phyloP scores from a whole-genome alignment of 1,284 basidiomycete species.

The Tilletiopsis washingtonensis region DNA sequence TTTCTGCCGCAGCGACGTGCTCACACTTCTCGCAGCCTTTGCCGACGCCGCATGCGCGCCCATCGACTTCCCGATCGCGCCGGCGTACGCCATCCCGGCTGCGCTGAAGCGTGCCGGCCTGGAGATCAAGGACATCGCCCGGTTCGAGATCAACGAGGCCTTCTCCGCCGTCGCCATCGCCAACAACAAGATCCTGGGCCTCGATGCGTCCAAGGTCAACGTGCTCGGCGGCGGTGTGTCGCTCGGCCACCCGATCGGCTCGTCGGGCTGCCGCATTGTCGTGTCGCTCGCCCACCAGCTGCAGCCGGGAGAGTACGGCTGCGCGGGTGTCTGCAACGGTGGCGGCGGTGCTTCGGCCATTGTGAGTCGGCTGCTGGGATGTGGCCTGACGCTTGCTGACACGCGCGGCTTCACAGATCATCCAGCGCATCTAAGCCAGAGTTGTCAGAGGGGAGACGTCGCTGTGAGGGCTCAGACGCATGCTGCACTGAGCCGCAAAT shows the following conservation, averaged over 20 bases:
- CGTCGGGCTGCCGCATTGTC: conserved; percentile 88
- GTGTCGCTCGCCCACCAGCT: conserved; percentile 87
- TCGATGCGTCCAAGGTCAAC: conserved; percentile 80
- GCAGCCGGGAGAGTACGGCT: conserved; percentile 91
- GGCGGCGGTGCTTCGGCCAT: conserved; percentile 52
- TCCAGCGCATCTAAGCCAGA: not conserved
- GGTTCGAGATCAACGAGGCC: conserved; percentile 86
- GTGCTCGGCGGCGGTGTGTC: conserved; percentile 62
- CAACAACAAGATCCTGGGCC: conserved; percentile 45
- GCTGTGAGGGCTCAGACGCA: not conserved
- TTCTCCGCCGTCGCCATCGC: conserved; percentile 48
- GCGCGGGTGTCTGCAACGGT: conserved; percentile 96
- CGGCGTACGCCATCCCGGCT: conserved; percentile 79
- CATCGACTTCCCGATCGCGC: conserved; percentile 93
- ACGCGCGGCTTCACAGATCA: not conserved
- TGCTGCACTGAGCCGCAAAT: not conserved
- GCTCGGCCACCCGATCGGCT: conserved; percentile 65
- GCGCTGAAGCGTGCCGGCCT: conserved; percentile 83
- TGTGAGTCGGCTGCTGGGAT: conserved; percentile 1
- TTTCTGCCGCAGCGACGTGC: not conserved
- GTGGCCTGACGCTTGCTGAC: not conserved
- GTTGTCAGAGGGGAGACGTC: not conserved
- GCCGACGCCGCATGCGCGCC: conserved; percentile 94
- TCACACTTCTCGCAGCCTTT: conserved; percentile 58
- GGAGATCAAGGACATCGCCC: conserved; percentile 71